Evolutionary conservation across 2,329 filamentous ascomycete genomes (phyloP), one percentile per base, ranked within the genome.

Genomic region (Colletotrichum camelliae): DNA sequence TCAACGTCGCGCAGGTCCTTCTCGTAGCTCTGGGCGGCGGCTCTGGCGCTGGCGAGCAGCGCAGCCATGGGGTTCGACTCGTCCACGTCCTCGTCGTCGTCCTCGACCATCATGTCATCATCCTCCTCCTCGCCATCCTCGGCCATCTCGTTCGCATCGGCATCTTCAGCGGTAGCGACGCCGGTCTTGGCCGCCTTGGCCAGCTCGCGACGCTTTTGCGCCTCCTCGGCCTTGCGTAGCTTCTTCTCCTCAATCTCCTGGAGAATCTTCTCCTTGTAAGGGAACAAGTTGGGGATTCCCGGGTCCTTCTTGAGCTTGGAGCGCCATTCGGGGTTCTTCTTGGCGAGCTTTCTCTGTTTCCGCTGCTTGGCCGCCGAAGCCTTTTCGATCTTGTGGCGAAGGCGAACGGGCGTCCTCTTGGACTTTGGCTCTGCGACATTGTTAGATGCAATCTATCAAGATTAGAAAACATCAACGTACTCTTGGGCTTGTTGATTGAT

Each of bases 311-410:
- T 98, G 80, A 98, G 84, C 85, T 96, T 95, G 75, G 95, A 96
- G 80, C 94, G 93, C 96, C 97, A 98, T 95, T 98, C 93, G 39
- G 97, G 96, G 85, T 98, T 98, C 92, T 98, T 96, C 89, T 98
- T 98, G 72, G 94, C 95, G 72, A 93, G 89, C 89, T 98, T 98
- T 83, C 93, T 94, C 77, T 93, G 88, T 87, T 99, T 99, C 83
- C 93, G 93, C 87, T 98, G 95, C 89, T 99, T 99, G 77, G 95
- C 93, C 57, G 92, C 92, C 69, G 96, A 95, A 27, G 94, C 93
- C 87, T 99, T 99, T 84, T 98, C 92, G 86, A 99, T 98, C 88
- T 98, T 98, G 89, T 98, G 93, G 79, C 96, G 93, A 82, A 99
- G 91, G 76, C 97, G 95, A 82, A 96, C 94, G 60, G 96, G 93